phyloP scores from a whole-genome alignment of 2,329 filamentous ascomycete species.

The Penicillium paneum region DNA sequence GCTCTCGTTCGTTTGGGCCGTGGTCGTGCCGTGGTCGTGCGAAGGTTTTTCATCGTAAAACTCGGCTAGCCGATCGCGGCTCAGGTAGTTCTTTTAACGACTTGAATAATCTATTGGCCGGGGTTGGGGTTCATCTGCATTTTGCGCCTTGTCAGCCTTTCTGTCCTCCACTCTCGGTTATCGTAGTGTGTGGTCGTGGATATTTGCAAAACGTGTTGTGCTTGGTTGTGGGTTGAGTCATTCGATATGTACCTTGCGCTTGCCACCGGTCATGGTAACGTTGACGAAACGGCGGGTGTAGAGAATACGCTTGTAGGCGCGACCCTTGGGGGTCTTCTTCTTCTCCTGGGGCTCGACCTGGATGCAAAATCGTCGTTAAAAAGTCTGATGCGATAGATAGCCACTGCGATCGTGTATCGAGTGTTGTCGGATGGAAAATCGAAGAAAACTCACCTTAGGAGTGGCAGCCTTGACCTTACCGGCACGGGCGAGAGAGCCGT shows the following conservation, averaged over 20 bases:
- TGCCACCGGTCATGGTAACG: constrained; percentile 94
- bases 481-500: constrained; percentile 91
- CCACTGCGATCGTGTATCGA: constrained; percentile 10
- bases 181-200: constrained; percentile 11
- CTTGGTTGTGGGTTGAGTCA: constrained; percentile 26
- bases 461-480: constrained; percentile 94
- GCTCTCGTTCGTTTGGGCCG: constrained; percentile 26
- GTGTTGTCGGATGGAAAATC: constrained; percentile 12
- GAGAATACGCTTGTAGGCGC: constrained; percentile 92
- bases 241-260: constrained; percentile 75
- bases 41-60: constrained; percentile 23
- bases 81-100: constrained; percentile 24
- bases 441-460: constrained; percentile 34
- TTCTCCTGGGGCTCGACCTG: constrained; percentile 61
- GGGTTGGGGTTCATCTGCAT: constrained; percentile 83
- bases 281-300: constrained; percentile 99
- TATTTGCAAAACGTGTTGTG: not conserved
- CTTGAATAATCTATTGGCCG: constrained; percentile 55
- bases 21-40: constrained; percentile 20
- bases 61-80: constrained; percentile 23
- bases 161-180: constrained; percentile 4
- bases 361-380: constrained; percentile 21
- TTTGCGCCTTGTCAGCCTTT: constrained; percentile 16
- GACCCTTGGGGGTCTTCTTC: constrained; percentile 94
- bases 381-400: constrained; percentile 5